A percentile compares a stretch with the other conserved stretches of the same genome.
phyloP scores from a whole-genome alignment of 2,329 filamentous ascomycete species.

The Botryotinia globosa region DNA sequence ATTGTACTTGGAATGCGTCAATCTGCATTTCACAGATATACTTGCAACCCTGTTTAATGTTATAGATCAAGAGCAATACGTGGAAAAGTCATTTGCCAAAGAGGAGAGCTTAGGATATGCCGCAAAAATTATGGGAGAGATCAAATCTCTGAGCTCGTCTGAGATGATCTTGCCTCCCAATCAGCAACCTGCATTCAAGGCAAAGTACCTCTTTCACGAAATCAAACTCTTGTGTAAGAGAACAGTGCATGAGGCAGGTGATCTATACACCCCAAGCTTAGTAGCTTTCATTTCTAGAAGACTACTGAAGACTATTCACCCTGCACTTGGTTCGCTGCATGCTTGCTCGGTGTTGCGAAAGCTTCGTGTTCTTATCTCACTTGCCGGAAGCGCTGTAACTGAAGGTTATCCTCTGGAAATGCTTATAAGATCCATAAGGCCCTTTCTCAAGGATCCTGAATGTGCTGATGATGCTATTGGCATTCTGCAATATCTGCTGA shows the following conservation, averaged over 20 bases:
- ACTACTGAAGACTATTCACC: conserved; percentile 76
- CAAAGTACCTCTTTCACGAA: conserved; percentile 71
- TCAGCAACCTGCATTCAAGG: conserved; percentile 84
- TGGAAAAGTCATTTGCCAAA: conserved; percentile 64
- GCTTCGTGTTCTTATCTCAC: conserved; percentile 73
- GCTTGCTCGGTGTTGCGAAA: conserved; percentile 85
- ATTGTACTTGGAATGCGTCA: conserved; percentile 59
- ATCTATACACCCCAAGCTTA: conserved; percentile 73
- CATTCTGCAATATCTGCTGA: conserved; percentile 78
- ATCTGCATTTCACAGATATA: conserved; percentile 71
- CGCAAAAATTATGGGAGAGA: conserved; percentile 62
- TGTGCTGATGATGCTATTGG: conserved; percentile 90
- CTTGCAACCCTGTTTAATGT: conserved; percentile 72
- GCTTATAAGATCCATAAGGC: conserved; percentile 75
- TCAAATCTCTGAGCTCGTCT: conserved; percentile 68
- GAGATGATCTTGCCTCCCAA: conserved; percentile 64
- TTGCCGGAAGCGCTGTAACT: conserved; percentile 71
- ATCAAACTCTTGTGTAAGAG: conserved; percentile 75
- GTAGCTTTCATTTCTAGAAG: conserved; percentile 72
- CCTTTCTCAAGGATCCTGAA: conserved; percentile 76
- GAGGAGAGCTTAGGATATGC: conserved; percentile 59
- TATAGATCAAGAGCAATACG: conserved; percentile 60
- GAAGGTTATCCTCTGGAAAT: conserved; percentile 85
- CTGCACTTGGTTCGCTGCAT: conserved; percentile 80
- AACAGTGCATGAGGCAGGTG: conserved; percentile 60